Evolutionary conservation across 2,329 filamentous ascomycete genomes (phyloP), one percentile per base, ranked within the genome.

Genomic region (Colletotrichum sp.): DNA sequence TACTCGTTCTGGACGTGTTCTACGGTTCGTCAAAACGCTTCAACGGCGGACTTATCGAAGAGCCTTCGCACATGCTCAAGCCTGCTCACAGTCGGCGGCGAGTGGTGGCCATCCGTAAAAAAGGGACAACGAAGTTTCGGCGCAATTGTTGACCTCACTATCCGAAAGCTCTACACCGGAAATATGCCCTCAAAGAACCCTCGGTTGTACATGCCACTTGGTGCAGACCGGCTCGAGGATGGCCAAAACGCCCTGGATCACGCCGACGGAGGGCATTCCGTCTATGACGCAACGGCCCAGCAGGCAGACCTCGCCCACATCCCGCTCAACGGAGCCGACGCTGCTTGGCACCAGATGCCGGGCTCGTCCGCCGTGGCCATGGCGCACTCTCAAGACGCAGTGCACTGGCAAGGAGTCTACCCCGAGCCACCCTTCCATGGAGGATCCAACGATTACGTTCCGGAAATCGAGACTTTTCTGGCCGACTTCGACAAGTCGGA

Each of bases 71-170:
- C 78, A 0, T 85, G 84, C 57, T 85, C 84, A 0, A 85, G 81
- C 55, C 80, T 85, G 5, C 80, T 86, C 5, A 84, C 82, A n/a
- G 80, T 85, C 18, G 84, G 84, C 5, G 83, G 85, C 6, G 84
- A 86, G 69, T 86, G 84, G 84, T 86, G 85, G 85, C 84, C 83
- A 8, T 84, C 82, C 1, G 82, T 82, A 21, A 83, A 81, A 15
- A 82, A 77, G 8, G 82, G 82, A 3, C 81, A 82, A 44, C 77
- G 79, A 5, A 84, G 81, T 57, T 84, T 85, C 62, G 83, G 78
- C 57, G 72, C 75, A 15, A 68, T 82, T 30, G 80, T 82, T 10
- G 81, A 83, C 39, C 66, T 83, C 16, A 81, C 81, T 4, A 79
- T 81, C 26, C 72, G 70, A 77, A 79, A 63, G 30, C 66, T 77